Base-by-base conservation (phyloP, 2,329 filamentous ascomycete genomes). In the Colletotrichum musicola region DNA sequence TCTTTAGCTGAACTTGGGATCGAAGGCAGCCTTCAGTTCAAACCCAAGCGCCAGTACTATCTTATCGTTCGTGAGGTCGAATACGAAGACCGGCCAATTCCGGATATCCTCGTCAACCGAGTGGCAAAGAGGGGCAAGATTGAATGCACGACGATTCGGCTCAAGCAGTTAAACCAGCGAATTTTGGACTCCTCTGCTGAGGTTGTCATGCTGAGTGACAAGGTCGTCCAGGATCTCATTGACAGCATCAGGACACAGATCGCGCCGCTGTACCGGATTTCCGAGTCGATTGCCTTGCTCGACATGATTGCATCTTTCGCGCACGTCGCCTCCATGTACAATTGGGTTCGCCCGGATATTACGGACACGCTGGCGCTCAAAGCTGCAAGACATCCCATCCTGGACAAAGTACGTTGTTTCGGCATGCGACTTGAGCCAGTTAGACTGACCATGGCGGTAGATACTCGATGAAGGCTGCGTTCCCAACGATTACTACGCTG, bases 401-500 rank as follows among this genome's bases (percentile, higher is more conserved):
- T 90, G 4, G 93, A 97, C 79, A 92, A 90, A 75, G 85, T 84
- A 72, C 65, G 74, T 18, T 13, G 18, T n/a, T 9, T 1, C 3
- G 14, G 4, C 30, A 22, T 10, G 30, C 22, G 12, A 4, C 2
- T 42, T 18, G 1, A 22, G 12, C 27, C 4, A 14, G 4, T 1
- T 20, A 18, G 40, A 12, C 60, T 44, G 6, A 10, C 14, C 3
- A 53, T 1, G 4, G 1, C 22, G 14, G 22, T 5, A 51, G 55
- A 59, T 1, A 16, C 16, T 35, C 6, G 42, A 25, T 14, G 86
- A 86, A 53, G 89, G 88, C 22, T 97, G 93, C 75, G 84, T 98
- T 4, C 93, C 96, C 0, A 98, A 98, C 71, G 95, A 98, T 75
- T 93, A 95, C 30, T 98, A 95, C 74, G 92, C 93, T 3, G 92